Evolutionary conservation across 108 stramenopile genomes (phyloP), one percentile per base, ranked within the genome.

Genomic region (Discostella pseudostelligera): DNA sequence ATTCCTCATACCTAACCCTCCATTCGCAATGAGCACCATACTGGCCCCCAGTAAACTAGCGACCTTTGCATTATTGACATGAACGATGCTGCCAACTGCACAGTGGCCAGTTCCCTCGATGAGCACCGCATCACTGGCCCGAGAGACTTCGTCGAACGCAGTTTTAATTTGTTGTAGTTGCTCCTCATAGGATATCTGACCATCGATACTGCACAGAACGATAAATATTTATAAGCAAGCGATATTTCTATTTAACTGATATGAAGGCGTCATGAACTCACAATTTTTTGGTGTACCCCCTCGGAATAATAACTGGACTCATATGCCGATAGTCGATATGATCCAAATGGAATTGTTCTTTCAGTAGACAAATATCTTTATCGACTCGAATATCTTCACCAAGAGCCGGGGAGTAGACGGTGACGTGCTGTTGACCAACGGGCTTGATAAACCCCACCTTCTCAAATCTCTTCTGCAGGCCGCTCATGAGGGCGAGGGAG

Each of bases 71-170:
- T 98, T 98, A 81, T 87, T 95, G 46, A 88, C 78, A 65, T 84
- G 87, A 6, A 98, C 95, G 67, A 97, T 90, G 62, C 87, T 87
- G 26, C 97, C 97, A n/a, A 98, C 97, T 20, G 94, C 97, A 44
- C 88, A 91, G 75, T 98, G 96, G 8, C 97, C 97, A 8, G 97
- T 98, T n/a, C 97, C 97, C 66, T 98, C 97, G 24, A 86, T 65
- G 28, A 98, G 72, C 16, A 94, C 81, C 1, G 90, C 74, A 67
- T 92, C 89, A 32, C 79, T 81, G 7, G 62, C 60, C 7, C 59
- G 60, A 4, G 62, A 26, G 11, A 95, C 79, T 22, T 82, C 70
- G 22, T 80, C 79, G 51, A 81, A 89, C 3, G 94, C 81, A 20
- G 65, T 62, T 17, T 80, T 55, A 19, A 92, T 85, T 24, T 79